A percentile compares a stretch with the other conserved stretches of the same genome.
Evolutionary conservation across 345 rosid genomes (phyloP).

Genomic region (Raphanus sativus): DNA sequence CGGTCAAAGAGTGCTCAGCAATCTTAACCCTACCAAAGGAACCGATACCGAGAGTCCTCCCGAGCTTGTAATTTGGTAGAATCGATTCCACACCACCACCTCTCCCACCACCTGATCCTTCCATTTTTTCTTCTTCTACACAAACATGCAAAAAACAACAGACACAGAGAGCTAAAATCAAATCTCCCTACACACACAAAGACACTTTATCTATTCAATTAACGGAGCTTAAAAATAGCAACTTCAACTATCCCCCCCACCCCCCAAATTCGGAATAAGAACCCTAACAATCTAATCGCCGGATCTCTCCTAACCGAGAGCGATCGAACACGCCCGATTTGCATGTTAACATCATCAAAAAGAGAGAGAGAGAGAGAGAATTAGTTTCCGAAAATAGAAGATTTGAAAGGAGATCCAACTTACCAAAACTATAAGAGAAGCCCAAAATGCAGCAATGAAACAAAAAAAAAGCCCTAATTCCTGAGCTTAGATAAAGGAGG

Average conservation of each 20-base stretch:
- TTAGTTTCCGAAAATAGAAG: slow-evolving; percentile 7
- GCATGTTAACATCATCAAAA: not conserved
- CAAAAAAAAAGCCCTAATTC: not conserved
- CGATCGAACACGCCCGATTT: slow-evolving; percentile 18
- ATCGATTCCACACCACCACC: slow-evolving; percentile 56
- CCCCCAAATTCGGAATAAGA: slow-evolving; percentile 6
- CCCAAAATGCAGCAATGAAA: slow-evolving; percentile 9
- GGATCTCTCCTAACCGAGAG: slow-evolving; percentile 2
- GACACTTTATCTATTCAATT: too few species aligned
- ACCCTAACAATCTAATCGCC: slow-evolving; percentile 26
- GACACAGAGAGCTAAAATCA: not conserved
- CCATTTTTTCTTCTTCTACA: slow-evolving; percentile 43
- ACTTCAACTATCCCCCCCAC: slow-evolving; percentile 8
- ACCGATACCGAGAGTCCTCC: slow-evolving; percentile 88
- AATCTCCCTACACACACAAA: slow-evolving; percentile 10
- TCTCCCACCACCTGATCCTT: slow-evolving; percentile 54
- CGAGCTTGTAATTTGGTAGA: slow-evolving; percentile 73
- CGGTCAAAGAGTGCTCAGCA: slow-evolving; percentile 81
- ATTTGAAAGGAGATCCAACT: slow-evolving; percentile 18
- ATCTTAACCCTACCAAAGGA: slow-evolving; percentile 93
- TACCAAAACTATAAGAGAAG: slow-evolving; percentile 23
- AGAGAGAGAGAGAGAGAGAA: not conserved
- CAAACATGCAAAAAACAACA: not conserved
- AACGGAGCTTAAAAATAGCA: slow-evolving; percentile 27
- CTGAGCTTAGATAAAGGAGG: slow-evolving; percentile 1